Base-by-base conservation (phyloP, 2,329 filamentous ascomycete genomes). In the Penicillium oxalicum region DNA sequence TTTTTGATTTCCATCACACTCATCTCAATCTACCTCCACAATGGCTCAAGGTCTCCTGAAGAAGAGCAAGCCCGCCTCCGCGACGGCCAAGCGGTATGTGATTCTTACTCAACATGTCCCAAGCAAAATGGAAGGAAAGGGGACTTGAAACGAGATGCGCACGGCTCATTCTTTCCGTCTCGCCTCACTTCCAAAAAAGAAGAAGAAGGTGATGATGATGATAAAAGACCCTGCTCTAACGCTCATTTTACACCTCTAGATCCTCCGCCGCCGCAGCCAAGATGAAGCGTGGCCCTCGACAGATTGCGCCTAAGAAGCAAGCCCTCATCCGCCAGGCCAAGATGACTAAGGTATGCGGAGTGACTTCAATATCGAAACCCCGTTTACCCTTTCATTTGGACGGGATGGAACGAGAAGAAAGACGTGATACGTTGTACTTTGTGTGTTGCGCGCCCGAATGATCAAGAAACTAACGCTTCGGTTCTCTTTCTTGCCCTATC, bases 281-380 rank as follows among this genome's bases (percentile, higher is more conserved):
- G 18, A 78, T 77, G 6, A 80, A 79, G 61, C 79, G 77, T 53
- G 84, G 84, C 44, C 70, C 75, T 12, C 75, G 81, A 41, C 74
- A 79, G 44, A 83, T 87, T 59, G 82, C 83, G 45, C 84, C 84
- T 3, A 85, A 85, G 68, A 87, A 85, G 54, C 67, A 76, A 5
- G 71, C 71, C 2, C 69, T 87, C 45, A 75, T 84, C 35, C 76
- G 77, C 62, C 77, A 82, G 62, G 72, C 80, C 55, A 81, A 82
- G 60, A 74, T 86, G 64, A 81, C 78, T 45, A 86, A 83, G 73
- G 78, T 43, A 35, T 80, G 18, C 18, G 18, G 18, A 18, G 18
- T 18, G 6, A 37, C 24, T 2, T 1, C 24, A 13, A 12, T 11
- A 3, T 26, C 24, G 12, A 13, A 27, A 11, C 8, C 24, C n/a